phyloP scores from a whole-genome alignment of 768 basidiomycete genomes.

The Rickenella mellea region DNA sequence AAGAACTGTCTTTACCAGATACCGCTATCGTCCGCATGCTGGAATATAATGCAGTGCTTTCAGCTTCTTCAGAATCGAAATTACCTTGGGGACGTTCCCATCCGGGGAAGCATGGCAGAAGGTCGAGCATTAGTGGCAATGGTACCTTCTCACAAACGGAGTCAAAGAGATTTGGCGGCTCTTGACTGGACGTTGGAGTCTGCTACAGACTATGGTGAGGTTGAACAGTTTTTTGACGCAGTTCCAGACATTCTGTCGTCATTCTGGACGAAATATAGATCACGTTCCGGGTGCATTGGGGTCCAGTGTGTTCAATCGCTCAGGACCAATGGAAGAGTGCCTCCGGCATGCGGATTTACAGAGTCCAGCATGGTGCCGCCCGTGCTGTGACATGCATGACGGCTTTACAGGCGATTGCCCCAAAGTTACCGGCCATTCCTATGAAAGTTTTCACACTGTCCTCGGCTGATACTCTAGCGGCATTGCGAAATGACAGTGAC shows the following conservation, averaged over 20 bases:
- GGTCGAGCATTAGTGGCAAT: constrained; percentile 26
- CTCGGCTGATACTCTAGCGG: too few relatives aligned
- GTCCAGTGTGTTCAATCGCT: too few relatives aligned
- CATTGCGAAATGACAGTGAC: too few relatives aligned
- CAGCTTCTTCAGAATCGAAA: constrained; percentile 16
- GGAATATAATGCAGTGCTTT: constrained; percentile 13
- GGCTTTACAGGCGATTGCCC: too few relatives aligned
- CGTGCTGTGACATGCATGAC: too few relatives aligned
- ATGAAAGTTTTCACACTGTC: too few relatives aligned
- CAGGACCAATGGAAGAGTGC: too few relatives aligned
- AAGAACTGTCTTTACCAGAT: constrained; percentile 11
- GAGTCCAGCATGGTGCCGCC: too few relatives aligned
- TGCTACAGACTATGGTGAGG: constrained; percentile 24
- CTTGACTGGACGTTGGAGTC: constrained; percentile 30
- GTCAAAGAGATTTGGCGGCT: constrained; percentile 28
- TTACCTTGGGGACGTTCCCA: constrained; percentile 7
- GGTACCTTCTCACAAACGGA: constrained; percentile 22
- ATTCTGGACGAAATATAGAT: too few relatives aligned
- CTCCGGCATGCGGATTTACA: too few relatives aligned
- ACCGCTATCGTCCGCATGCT: constrained; percentile 5
- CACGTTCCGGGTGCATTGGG: too few relatives aligned
- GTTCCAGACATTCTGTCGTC: constrained; percentile 26
- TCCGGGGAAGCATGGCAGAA: constrained; percentile 18
- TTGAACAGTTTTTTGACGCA: constrained; percentile 26
- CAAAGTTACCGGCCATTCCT: too few relatives aligned